Base-by-base conservation (phyloP, 2,329 filamentous ascomycete species). In the Allantophomopsis lycopodina region DNA sequence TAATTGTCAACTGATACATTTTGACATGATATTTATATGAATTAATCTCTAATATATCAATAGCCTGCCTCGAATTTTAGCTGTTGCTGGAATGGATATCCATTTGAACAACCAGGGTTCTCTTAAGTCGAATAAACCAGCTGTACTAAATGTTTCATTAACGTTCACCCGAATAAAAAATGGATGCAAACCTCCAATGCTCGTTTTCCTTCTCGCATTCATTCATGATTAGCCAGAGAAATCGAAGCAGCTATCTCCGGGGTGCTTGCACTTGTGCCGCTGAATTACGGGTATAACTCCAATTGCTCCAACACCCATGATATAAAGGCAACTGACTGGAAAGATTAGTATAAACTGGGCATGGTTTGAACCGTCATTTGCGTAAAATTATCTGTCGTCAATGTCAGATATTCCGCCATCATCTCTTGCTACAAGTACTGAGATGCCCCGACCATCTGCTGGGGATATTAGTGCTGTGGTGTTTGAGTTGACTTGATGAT, bases 301-400 rank as follows among this genome's bases (percentile, higher is more conserved):
- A 2, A 74, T 76, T 2, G 72, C 78, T 10, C 80, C 79, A 2
- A 83, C 70, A 2, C 69, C 58, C 1, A 79, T 83, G 10, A 83
- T 70, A 53, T 70, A 83, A 0, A 78, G 79, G 49, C 79, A 84
- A 0, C 69, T 68, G 0, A 69, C 71, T 0, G 79, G 79, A 58
- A 83, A 84, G 2, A 64, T 67, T 1, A 76, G 67, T 23, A 74
- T 60, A 51, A 78, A 75, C 15, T 67, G 62, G 12, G 67, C 67
- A 1, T 61, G 66, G 42, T 71, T 65, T 34, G 58, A 63, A 15
- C 75, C 76, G 41, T 80, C 73, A 50, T 78, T 76, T 40, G 65
- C 65, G 39, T 64, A 58, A 57, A 77, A 83, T 8, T 21, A 8
- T 7, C 61, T 44, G 11, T 43, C 58, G 3, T 63, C 64, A 13